Evolutionary conservation across 306 rosid genomes (phyloP), one percentile per base, ranked within the genome.

Genomic region (Castanospermum australe): DNA sequence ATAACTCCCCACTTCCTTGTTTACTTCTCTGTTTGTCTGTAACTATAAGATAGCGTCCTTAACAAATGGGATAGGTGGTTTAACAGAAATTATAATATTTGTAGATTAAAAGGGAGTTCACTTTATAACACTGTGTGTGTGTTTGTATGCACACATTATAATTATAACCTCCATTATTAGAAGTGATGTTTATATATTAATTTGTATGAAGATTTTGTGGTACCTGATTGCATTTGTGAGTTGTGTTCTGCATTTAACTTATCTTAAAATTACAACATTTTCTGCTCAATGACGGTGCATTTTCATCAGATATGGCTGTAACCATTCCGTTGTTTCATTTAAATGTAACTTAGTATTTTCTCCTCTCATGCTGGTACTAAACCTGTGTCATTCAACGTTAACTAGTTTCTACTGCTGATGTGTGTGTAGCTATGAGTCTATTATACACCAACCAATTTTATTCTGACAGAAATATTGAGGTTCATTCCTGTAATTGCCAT

Each of bases 261-360:
- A 1, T 47, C 21, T 20, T 39, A 50, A 52, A 38, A 38, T 10
- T 38, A n/a, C 55, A 52, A 22, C 22, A 38, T 20, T 15, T 51
- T 78, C 50, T 56, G 48, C 12, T 67, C 17, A 52, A 41, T 55
- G 20, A 8, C 55, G 15, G 64, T 63, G 24, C 0, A 4, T 30
- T 13, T 41, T 69, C 28, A 32, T 32, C 55, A 42, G 39, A 78
- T 67, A 18, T 39, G 35, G n/a, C 25, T 15, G 5, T 12, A 30
- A 32, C 21, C 22, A 57, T 68, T 68, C 82, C 44, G 9, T 33
- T 20, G 45, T 57, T 22, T 72, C 38, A 62, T 61, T 50, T 9
- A 62, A 79, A 60, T 47, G 51, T 71, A 6, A 12, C 72, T 61
- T 48, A 35, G 56, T 79, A n/a, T 25, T 59, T 35, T 14, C 35